phyloP scores from a whole-genome alignment of 768 basidiomycete species.

The Tubosaeta sp. region DNA sequence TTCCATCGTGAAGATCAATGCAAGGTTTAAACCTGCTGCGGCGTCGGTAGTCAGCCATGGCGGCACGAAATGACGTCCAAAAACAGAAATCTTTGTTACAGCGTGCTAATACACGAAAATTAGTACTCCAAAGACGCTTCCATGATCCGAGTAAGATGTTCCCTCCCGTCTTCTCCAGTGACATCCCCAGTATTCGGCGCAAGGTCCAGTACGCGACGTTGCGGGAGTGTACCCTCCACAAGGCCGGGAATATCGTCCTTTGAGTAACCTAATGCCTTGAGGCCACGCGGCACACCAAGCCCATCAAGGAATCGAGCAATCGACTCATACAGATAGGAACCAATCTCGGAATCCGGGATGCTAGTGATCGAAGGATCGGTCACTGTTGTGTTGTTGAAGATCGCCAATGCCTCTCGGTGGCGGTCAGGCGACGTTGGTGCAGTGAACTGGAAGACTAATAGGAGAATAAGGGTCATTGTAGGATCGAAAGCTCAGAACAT shows the following conservation, averaged over 20 bases:
- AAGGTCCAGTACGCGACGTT: conserved; percentile 86
- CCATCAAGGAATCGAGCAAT: conserved; percentile 86
- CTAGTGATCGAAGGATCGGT: conserved; percentile 66
- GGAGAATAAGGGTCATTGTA: neutral
- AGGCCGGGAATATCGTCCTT: conserved; percentile 63
- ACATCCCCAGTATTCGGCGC: conserved; percentile 88
- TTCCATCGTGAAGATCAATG: conserved; percentile 93
- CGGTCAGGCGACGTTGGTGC: conserved; percentile 90
- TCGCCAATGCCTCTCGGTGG: conserved; percentile 82
- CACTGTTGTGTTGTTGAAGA: conserved; percentile 67
- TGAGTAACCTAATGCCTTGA: conserved; percentile 78
- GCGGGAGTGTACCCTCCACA: conserved; percentile 90
- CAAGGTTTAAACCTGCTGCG: conserved; percentile 78
- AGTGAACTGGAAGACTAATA: conserved; percentile 86
- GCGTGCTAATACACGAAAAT: conserved; percentile 5
- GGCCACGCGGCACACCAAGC: conserved; percentile 80
- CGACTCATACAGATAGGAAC: conserved; percentile 74
- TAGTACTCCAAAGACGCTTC: conserved; percentile 76
- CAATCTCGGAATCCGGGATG: conserved; percentile 77
- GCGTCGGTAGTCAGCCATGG: conserved; percentile 23
- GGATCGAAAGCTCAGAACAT: conserved; percentile 16
- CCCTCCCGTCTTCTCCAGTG: conserved; percentile 75
- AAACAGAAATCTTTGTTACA: conserved; percentile 1
- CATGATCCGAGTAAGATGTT: conserved; percentile 79
- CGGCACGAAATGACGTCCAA: neutral